Evolutionary conservation across 768 basidiomycete species (phyloP).

Genomic region (Tylopilus sp.): DNA sequence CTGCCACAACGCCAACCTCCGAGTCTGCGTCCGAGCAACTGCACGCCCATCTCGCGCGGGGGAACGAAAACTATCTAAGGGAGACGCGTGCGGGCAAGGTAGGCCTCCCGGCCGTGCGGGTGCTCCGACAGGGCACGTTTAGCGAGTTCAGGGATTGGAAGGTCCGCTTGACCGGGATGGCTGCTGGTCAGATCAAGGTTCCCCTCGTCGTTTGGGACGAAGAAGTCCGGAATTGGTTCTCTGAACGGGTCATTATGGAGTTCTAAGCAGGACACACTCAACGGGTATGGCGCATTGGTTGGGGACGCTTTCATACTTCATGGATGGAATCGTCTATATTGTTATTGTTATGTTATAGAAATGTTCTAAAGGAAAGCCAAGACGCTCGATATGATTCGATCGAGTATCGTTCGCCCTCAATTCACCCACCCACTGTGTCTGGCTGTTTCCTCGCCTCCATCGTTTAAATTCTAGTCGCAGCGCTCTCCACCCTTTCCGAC

Average conservation of each 20-base stretch:
- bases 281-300: not conserved
- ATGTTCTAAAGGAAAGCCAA: too few relatives aligned
- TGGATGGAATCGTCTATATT: too few relatives aligned
- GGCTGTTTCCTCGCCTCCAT: too few relatives aligned
- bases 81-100: constrained; percentile 10
- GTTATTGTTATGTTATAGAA: too few relatives aligned
- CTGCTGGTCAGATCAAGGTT: constrained; percentile 21
- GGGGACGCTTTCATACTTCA: not conserved
- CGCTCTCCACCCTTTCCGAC: too few relatives aligned
- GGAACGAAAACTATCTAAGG: constrained; percentile 17
- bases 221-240: constrained; percentile 13
- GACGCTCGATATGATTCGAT: too few relatives aligned
- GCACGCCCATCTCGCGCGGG: constrained; percentile 3
- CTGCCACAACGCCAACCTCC: too few relatives aligned
- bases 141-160: constrained; percentile 22
- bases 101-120: constrained; percentile 9
- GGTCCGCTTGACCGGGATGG: constrained; percentile 9
- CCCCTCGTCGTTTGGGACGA: constrained; percentile 16
- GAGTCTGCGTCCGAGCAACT: constrained; percentile 5
- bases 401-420: too few relatives aligned
- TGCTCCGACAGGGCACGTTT: constrained; percentile 20
- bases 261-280: too few relatives aligned
- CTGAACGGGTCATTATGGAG: constrained; percentile 13
- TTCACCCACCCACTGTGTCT: too few relatives aligned
- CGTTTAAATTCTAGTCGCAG: too few relatives aligned